Base-by-base conservation (phyloP, 768 basidiomycete genomes). In the Boletus rubroflammeus region DNA sequence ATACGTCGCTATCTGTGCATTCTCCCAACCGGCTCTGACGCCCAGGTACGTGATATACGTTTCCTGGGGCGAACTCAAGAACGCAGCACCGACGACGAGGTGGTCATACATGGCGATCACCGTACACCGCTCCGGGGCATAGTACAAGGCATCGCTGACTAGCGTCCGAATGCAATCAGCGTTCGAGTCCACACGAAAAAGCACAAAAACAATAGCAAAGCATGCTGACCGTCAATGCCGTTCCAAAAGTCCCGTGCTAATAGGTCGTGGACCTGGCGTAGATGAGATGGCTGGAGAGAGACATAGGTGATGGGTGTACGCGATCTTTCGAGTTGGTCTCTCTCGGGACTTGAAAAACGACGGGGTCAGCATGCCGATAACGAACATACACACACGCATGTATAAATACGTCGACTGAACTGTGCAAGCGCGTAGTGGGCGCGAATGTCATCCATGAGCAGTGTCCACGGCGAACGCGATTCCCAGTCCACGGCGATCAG, bases 31-130 rank as follows among this genome's bases (percentile, higher is more conserved):
- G 17, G 84, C 76, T 61, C 79, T 84, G 47, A 93, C 90, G 36
- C 78, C 85, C 15, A 93, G 76, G 58, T 90, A 93, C 19, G 88
- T 90, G 50, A 93, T 89, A 62, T 93, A 93, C 3, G 87, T 85
- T 66, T 90, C 87, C 46, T 80, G 79, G 0, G 90, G 90, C 23
- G 87, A 90, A 67, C 84, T 89, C 54, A 91, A 71, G 55, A 92
- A 80, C 13, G 86, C 88, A 17, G 81, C 80, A 15, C 90, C 90
- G 8, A 92, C 78, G 6, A 93, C 87, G 11, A 90, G 74, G 39
- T 69, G 68, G 54, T 83, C 85, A 70, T 90, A 90, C 54, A 75
- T 76, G 4, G 87, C 89, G 26, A 93, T 73, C n/a, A 93, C 77
- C 0, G 90, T 92, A 42, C 82, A 88, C 34, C 78, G 79, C 60